Percentiles rank a stretch among this genome's conserved stretches.
Conservation (phyloP, 805 yeast species). For the Teunomyces pallodes region DNA sequence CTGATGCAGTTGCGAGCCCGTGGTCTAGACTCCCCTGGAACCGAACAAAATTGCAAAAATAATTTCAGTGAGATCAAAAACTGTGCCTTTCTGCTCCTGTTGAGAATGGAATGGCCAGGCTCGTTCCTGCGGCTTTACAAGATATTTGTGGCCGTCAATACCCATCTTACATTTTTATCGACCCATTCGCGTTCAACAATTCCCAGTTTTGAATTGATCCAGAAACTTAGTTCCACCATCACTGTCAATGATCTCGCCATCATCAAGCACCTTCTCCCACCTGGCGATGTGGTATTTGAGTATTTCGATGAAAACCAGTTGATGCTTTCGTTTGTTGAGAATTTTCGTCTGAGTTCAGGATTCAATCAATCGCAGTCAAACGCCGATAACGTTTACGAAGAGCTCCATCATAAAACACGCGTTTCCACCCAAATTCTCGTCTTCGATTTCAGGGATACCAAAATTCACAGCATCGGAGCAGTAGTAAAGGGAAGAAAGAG, state of each 20-base stretch:
- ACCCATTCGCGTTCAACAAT: conserved; percentile 34
- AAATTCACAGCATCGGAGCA: conserved; percentile 47
- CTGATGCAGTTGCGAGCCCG: neutral
- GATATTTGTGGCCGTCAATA: conserved; percentile 28
- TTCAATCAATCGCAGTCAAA: conserved; percentile 30
- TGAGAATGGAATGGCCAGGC: conserved; percentile 3
- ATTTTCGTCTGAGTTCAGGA: conserved; percentile 28
- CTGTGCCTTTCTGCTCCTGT: neutral
- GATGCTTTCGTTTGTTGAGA: conserved; percentile 41
- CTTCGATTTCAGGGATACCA: conserved; percentile 75
- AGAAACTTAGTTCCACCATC: conserved; percentile 28
- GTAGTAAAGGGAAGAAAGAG: conserved; percentile 24
- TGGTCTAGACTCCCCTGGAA: neutral
- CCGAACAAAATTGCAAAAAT: neutral
- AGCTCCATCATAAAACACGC: conserved; percentile 37
- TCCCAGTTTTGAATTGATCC: conserved; percentile 27
- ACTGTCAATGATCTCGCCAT: conserved; percentile 59
- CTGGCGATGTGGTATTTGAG: conserved; percentile 61
- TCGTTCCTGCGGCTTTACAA: conserved; percentile 8
- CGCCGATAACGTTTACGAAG: conserved; percentile 52
- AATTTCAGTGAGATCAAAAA: neutral
- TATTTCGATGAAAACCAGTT: conserved; percentile 79
- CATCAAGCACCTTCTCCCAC: conserved; percentile 60
- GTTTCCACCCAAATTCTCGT: conserved; percentile 54
- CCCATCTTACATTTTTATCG: conserved; percentile 40